Percentiles rank a stretch among this genome's conserved stretches.
phyloP scores from a whole-genome alignment of 805 yeast species.

The Sungouiozyma ichnusensis region DNA sequence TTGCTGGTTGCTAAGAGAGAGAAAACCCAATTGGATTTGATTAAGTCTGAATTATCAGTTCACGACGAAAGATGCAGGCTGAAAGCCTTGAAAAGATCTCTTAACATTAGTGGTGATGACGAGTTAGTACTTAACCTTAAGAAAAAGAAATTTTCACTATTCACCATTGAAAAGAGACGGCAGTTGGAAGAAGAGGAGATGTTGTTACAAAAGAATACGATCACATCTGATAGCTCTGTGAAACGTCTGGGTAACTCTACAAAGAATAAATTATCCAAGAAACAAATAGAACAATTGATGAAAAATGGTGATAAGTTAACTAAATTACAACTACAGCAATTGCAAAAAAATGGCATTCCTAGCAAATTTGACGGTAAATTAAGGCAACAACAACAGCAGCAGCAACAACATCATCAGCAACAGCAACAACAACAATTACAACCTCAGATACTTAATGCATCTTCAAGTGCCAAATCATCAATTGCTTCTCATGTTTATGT shows the following conservation, averaged over 20 bases:
- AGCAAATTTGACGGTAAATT: constrained; percentile 2
- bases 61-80: constrained; percentile 66
- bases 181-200: constrained; percentile 5
- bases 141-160: constrained; percentile 35
- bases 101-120: constrained; percentile 75
- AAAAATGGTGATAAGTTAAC: constrained; percentile 17
- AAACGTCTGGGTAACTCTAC: constrained; percentile 9
- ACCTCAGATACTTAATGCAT: constrained; percentile 1
- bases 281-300: constrained; percentile 12
- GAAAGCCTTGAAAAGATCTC: constrained; percentile 61
- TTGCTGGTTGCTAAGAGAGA: constrained; percentile 61
- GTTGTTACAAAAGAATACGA: constrained; percentile 7
- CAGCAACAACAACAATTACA: constrained; percentile 5
- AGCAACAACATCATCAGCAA: constrained; percentile 5
- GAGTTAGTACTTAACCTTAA: constrained; percentile 72
- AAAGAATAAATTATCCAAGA: constrained; percentile 13
- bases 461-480: constrained; percentile 7
- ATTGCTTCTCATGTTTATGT: constrained; percentile 60
- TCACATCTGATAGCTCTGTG: constrained; percentile 14
- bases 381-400: constrained; percentile 5
- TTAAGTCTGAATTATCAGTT: constrained; percentile 52
- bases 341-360: constrained; percentile 7
- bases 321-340: constrained; percentile 16
- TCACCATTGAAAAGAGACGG: constrained; percentile 16
- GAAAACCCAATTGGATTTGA: constrained; percentile 35